Conservation (phyloP, 805 yeast genomes). For the Saturnispora gosingensis region DNA sequence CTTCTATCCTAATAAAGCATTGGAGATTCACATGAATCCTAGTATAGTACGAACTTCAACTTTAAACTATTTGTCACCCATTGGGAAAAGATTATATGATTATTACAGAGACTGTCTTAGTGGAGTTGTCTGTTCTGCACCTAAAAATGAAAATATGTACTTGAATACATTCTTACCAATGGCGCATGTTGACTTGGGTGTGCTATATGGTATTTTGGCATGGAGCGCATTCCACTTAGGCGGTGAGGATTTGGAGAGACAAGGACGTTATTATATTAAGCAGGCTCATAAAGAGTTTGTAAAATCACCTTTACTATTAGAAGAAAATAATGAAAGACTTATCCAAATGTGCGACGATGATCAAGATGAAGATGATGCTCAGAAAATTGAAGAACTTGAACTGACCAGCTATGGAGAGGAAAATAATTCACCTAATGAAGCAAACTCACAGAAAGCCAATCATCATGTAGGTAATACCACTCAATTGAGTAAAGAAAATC, state of each 20-base stretch:
- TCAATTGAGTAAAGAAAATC: slow-evolving; percentile 23
- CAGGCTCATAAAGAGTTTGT: slow-evolving; percentile 37
- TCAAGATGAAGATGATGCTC: slow-evolving; percentile 9
- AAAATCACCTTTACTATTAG: slow-evolving; percentile 23
- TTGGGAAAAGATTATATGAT: slow-evolving; percentile 31
- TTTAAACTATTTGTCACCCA: slow-evolving; percentile 24
- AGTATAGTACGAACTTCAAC: slow-evolving; percentile 22
- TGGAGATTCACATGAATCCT: slow-evolving; percentile 22
- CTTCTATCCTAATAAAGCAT: neutral
- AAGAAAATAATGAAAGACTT: slow-evolving; percentile 7
- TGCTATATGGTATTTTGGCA: slow-evolving; percentile 42
- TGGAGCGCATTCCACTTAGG: slow-evolving; percentile 50
- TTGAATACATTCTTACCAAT: slow-evolving; percentile 45
- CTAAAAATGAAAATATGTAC: slow-evolving; percentile 41
- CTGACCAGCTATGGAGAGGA: neutral
- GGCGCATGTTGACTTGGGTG: slow-evolving; percentile 43
- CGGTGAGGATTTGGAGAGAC: slow-evolving; percentile 32
- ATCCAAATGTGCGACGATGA: neutral
- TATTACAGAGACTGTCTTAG: slow-evolving; percentile 41
- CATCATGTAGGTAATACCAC: slow-evolving; percentile 15
- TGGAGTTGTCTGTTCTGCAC: slow-evolving; percentile 38
- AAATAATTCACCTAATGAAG: slow-evolving; percentile 6
- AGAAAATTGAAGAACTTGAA: slow-evolving; percentile 15
- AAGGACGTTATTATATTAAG: slow-evolving; percentile 40
- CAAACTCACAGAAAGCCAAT: slow-evolving; percentile 20